Conservation (phyloP, 192 early-diverging fungal species). For the Thamnidium elegans region DNA sequence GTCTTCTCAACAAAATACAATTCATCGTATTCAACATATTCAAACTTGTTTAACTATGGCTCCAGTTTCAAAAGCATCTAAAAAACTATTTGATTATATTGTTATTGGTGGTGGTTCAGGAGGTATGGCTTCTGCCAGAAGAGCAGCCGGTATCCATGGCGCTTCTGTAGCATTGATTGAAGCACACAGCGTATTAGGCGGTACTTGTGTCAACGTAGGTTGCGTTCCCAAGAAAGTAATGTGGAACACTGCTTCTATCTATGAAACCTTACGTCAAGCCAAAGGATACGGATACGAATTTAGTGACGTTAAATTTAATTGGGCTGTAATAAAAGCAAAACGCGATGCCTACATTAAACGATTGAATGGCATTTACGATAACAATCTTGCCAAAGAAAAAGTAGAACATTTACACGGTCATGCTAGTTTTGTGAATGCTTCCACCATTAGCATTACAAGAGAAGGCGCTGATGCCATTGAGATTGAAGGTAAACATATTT, state of each 20-base stretch:
- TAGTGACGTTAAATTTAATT: slow-evolving; percentile 62
- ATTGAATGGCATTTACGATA: slow-evolving; percentile 95
- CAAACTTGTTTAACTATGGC: slow-evolving; percentile 15
- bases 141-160: slow-evolving; percentile 81
- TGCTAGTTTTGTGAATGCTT: slow-evolving; percentile 76
- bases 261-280: slow-evolving; percentile 84
- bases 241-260: slow-evolving; percentile 84
- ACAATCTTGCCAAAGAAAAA: slow-evolving; percentile 79
- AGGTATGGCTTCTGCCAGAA: slow-evolving; percentile 87
- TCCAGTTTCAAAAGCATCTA: slow-evolving; percentile 3
- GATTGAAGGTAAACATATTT: slow-evolving; percentile 75
- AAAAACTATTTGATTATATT: slow-evolving; percentile 73
- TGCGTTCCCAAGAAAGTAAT: slow-evolving; percentile 90
- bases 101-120: slow-evolving; percentile 90
- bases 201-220: slow-evolving; percentile 93
- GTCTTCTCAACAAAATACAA: too few species aligned
- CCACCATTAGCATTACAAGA: slow-evolving; percentile 58
- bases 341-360: slow-evolving; percentile 94
- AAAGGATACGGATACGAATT: slow-evolving; percentile 79
- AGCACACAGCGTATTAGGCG: slow-evolving; percentile 62
- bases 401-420: slow-evolving; percentile 83
- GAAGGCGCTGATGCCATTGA: slow-evolving; percentile 18
- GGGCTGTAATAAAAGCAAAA: slow-evolving; percentile 79
- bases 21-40: not conserved
- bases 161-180: slow-evolving; percentile 91